A percentile compares a stretch with the other conserved stretches of the same genome.
Conservation (phyloP, 1,284 basidiomycete species). For the Singerocomus rubriflavus region DNA sequence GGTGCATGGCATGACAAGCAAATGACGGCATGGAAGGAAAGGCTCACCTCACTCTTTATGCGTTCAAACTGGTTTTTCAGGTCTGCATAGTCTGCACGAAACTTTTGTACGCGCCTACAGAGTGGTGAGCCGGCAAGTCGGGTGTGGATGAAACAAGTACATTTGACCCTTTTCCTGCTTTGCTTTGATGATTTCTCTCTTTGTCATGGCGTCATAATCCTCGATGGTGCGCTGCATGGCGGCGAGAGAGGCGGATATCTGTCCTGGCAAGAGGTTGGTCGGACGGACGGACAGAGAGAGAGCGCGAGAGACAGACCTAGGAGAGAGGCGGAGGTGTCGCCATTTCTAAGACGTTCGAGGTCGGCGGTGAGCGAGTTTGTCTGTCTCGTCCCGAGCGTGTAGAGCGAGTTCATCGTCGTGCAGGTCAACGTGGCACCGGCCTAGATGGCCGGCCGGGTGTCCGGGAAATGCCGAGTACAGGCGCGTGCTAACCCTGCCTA, state of each 20-base stretch:
- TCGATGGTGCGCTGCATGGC: slow-evolving; percentile 91
- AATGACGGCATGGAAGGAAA: neutral
- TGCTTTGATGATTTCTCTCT: slow-evolving; percentile 88
- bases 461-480: slow-evolving; percentile 20
- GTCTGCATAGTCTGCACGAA: slow-evolving; percentile 71
- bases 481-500: neutral
- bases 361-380: slow-evolving; percentile 86
- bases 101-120: slow-evolving; percentile 78
- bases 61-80: slow-evolving; percentile 69
- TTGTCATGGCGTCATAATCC: slow-evolving; percentile 95
- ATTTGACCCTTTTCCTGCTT: slow-evolving; percentile 94
- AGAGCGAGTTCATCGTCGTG: slow-evolving; percentile 82
- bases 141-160: slow-evolving; percentile 43
- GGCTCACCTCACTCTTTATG: slow-evolving; percentile 51
- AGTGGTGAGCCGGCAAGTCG: slow-evolving; percentile 3
- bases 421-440: neutral
- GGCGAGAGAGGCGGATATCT: slow-evolving; percentile 61
- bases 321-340: slow-evolving; percentile 76
- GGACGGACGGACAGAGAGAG: neutral
- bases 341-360: slow-evolving; percentile 75
- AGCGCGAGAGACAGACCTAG: slow-evolving; percentile 55
- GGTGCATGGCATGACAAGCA: neutral
- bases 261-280: slow-evolving; percentile 8
- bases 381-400: slow-evolving; percentile 90
- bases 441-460: slow-evolving; percentile 12